Evolutionary conservation across 2,329 filamentous ascomycete species (phyloP).

Genomic region (Fusarium xylarioides): DNA sequence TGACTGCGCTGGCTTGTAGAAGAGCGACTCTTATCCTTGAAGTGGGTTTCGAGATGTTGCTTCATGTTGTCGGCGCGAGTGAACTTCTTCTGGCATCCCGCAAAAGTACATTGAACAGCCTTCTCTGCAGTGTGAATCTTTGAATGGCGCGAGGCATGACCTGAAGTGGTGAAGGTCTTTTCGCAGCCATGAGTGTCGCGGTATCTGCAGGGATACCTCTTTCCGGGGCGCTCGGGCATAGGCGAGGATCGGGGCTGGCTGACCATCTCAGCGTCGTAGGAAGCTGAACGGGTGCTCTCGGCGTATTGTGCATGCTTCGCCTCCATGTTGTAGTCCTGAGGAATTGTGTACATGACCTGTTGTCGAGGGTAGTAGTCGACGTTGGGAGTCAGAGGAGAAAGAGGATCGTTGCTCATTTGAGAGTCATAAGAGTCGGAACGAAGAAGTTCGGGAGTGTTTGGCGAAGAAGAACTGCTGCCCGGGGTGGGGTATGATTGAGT

Average conservation of each 20-base stretch:
- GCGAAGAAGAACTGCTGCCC: conserved; percentile 56
- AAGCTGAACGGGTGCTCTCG: conserved; percentile 56
- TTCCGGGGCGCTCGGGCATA: conserved; percentile 60
- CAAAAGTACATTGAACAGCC: conserved; percentile 72
- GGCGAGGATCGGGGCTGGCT: conserved; percentile 52
- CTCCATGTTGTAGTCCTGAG: conserved; percentile 47
- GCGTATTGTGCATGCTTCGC: conserved; percentile 55
- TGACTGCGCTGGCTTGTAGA: conserved; percentile 48
- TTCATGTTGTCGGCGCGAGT: conserved; percentile 89
- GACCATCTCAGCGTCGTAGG: conserved; percentile 60
- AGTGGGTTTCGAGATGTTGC: conserved; percentile 82
- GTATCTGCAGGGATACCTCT: conserved; percentile 79
- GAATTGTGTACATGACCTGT: conserved; percentile 52
- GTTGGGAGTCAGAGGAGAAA: conserved; percentile 65
- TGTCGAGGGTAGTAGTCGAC: conserved; percentile 53
- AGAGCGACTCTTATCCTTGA: conserved; percentile 66
- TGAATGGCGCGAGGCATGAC: conserved; percentile 84
- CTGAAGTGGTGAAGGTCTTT: conserved; percentile 85
- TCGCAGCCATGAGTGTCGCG: conserved; percentile 76
- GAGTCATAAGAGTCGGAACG: conserved; percentile 71
- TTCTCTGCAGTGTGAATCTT: conserved; percentile 88
- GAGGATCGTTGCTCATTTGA: conserved; percentile 62
- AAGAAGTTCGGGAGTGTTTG: conserved; percentile 65
- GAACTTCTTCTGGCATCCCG: conserved; percentile 81
- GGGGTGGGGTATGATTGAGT: conserved; percentile 48